Evolutionary conservation across 2,329 filamentous ascomycete genomes (phyloP).

Genomic region (Exserohilum turcica): DNA sequence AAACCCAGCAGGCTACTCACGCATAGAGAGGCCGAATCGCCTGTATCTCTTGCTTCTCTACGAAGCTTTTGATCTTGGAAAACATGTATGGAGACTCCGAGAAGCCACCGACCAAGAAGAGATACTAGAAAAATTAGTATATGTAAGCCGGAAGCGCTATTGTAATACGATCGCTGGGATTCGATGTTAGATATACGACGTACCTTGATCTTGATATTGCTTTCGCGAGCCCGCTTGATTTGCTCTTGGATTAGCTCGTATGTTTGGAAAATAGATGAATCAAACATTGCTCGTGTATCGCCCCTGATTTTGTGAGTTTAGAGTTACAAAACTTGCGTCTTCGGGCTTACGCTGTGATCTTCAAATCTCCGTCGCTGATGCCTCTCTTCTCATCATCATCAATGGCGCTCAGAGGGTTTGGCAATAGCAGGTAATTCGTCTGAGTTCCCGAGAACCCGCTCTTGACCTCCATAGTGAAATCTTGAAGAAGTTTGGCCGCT

Average conservation of each 20-base stretch:
- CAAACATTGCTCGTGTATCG: slow-evolving; percentile 29
- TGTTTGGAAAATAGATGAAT: slow-evolving; percentile 10
- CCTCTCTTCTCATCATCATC: slow-evolving; percentile 25
- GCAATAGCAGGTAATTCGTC: slow-evolving; percentile 21
- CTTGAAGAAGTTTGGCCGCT: slow-evolving; percentile 23
- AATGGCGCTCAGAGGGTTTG: slow-evolving; percentile 21
- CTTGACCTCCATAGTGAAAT: slow-evolving; percentile 29
- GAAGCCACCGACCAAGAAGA: slow-evolving; percentile 39
- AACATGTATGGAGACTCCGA: slow-evolving; percentile 33
- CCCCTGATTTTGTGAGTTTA: slow-evolving; percentile 15
- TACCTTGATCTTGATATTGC: slow-evolving; percentile 12
- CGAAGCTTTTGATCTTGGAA: slow-evolving; percentile 15
- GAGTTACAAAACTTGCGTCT: no score
- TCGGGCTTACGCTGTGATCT: slow-evolving; percentile 21
- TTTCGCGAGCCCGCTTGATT: slow-evolving; percentile 4
- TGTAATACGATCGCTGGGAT: no score
- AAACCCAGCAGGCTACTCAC: slow-evolving; percentile 9
- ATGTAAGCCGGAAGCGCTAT: neutral
- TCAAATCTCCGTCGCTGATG: slow-evolving; percentile 33
- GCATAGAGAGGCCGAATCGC: slow-evolving; percentile 22
- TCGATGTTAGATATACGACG: no score
- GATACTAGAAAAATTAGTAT: slow-evolving; percentile 11
- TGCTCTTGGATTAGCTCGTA: slow-evolving; percentile 23
- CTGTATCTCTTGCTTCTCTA: neutral
- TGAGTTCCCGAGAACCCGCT: slow-evolving; percentile 28